Percentiles rank a stretch among this genome's conserved stretches.
phyloP scores from a whole-genome alignment of 352 stramenopile species.

The Hyaloperonospora arabidopsidis region DNA sequence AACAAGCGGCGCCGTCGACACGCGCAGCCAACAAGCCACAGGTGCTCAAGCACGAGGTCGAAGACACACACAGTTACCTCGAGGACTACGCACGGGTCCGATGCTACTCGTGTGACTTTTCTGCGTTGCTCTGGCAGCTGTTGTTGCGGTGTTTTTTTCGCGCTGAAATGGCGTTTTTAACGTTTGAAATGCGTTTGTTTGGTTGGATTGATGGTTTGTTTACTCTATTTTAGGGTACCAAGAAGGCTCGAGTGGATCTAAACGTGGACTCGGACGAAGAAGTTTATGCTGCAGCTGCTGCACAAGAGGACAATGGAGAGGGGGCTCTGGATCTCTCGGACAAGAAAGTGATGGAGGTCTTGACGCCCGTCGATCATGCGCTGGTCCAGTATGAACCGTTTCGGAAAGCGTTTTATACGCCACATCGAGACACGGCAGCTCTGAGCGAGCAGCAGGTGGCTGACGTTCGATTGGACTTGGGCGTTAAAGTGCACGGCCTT shows the following conservation, averaged over 20 bases:
- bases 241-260: neutral
- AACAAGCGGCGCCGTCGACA: slow-evolving; percentile 21
- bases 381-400: slow-evolving; percentile 76
- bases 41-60: slow-evolving; percentile 31
- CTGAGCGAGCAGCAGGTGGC: slow-evolving; percentile 34
- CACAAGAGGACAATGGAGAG: slow-evolving; percentile 29
- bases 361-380: slow-evolving; percentile 62
- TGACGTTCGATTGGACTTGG: slow-evolving; percentile 39
- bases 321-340: slow-evolving; percentile 24
- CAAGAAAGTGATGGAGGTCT: slow-evolving; percentile 67
- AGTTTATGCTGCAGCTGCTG: slow-evolving; percentile 62
- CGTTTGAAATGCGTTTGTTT: too few species aligned
- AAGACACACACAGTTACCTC: slow-evolving; percentile 28
- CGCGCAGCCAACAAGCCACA: slow-evolving; percentile 32
- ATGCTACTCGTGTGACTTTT: too few species aligned
- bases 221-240: neutral
- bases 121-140: too few species aligned
- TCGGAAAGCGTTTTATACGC: slow-evolving; percentile 67
- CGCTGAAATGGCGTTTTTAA: too few species aligned
- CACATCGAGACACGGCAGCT: slow-evolving; percentile 32
- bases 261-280: slow-evolving; percentile 65
- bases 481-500: slow-evolving; percentile 39
- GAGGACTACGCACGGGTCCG: slow-evolving; percentile 28
- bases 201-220: too few species aligned
- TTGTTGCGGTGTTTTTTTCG: neutral